Percentiles rank a stretch among this genome's conserved stretches.
Conservation (phyloP, 2,329 filamentous ascomycete genomes). For the Alternaria consortialis region DNA sequence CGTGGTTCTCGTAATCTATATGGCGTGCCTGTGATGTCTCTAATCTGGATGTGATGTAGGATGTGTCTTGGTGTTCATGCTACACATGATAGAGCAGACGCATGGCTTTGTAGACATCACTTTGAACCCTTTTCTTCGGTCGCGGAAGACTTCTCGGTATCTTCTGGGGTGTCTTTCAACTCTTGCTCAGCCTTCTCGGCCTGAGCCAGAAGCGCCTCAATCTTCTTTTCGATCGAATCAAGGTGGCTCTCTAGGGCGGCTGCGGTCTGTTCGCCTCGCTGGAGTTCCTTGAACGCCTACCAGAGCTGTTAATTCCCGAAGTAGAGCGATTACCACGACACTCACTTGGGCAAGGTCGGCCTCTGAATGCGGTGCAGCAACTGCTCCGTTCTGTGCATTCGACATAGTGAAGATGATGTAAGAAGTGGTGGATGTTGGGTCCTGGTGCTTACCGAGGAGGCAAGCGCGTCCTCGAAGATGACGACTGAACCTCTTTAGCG, state of each 20-base stretch:
- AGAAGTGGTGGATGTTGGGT: constrained; percentile 21
- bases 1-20: not conserved
- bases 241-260: constrained; percentile 64
- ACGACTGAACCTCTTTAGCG: constrained; percentile 44
- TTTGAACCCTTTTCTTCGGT: constrained; percentile 24
- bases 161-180: constrained; percentile 31
- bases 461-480: constrained; percentile 32
- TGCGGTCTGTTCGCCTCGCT: constrained; percentile 65
- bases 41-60: not conserved
- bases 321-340: not conserved
- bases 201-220: constrained; percentile 61
- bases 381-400: constrained; percentile 41
- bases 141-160: constrained; percentile 23
- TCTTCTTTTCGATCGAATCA: constrained; percentile 63
- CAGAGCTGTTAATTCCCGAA: constrained; percentile 21
- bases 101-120: constrained; percentile 12
- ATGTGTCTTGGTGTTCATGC: not conserved
- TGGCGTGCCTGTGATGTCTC: too few species aligned
- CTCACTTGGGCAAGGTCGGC: constrained; percentile 49
- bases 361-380: constrained; percentile 32
- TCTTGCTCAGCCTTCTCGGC: constrained; percentile 54
- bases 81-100: not conserved
- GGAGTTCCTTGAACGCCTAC: constrained; percentile 61
- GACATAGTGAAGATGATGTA: constrained; percentile 38
- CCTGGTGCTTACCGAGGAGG: constrained; percentile 16